phyloP scores from a whole-genome alignment of 1,284 basidiomycete species.

The Cryptococcus depauperatus region DNA sequence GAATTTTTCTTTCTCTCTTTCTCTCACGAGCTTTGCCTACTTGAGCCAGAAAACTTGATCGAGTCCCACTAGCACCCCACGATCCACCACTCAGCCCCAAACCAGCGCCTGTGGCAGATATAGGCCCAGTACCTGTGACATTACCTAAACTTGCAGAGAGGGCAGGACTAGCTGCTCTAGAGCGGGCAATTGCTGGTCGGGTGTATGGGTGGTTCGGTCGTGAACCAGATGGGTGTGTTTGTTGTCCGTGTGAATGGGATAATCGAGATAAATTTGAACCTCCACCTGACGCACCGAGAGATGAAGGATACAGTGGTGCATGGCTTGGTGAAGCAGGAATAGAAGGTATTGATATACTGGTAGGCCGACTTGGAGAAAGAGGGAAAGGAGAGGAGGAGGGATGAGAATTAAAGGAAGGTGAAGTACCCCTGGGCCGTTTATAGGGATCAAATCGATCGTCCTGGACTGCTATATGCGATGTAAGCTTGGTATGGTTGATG shows the following conservation, averaged over 20 bases:
- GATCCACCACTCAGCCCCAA: too few species aligned
- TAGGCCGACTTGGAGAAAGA: slow-evolving; percentile 31
- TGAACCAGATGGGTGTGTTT: not conserved
- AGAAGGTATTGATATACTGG: slow-evolving; percentile 27
- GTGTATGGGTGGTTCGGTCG: slow-evolving; percentile 27
- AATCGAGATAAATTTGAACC: too few species aligned
- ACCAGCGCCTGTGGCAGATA: too few species aligned
- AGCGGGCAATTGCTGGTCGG: slow-evolving; percentile 31
- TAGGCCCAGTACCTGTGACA: slow-evolving; percentile 2
- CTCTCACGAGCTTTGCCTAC: too few species aligned
- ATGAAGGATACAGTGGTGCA: slow-evolving; percentile 21
- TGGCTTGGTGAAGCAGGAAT: slow-evolving; percentile 37
- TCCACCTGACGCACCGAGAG: slow-evolving; percentile 1
- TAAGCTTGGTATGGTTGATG: not conserved
- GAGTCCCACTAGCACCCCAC: too few species aligned
- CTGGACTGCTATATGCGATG: not conserved
- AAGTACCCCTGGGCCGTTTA: slow-evolving; percentile 38
- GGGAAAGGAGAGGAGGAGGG: slow-evolving; percentile 31
- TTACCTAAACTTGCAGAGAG: slow-evolving; percentile 24
- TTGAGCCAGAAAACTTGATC: too few species aligned
- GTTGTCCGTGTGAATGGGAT: too few species aligned
- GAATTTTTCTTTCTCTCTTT: too few species aligned
- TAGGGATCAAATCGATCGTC: slow-evolving; percentile 44
- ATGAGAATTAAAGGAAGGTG: slow-evolving; percentile 26
- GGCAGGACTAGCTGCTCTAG: slow-evolving; percentile 36